Percentiles rank a stretch among this genome's conserved stretches.
These are phyloP conservation scores for Dactylellina sp. DNA, from an alignment of 2,329 filamentous ascomycete genomes.

Conservation along the genomic window DNA sequence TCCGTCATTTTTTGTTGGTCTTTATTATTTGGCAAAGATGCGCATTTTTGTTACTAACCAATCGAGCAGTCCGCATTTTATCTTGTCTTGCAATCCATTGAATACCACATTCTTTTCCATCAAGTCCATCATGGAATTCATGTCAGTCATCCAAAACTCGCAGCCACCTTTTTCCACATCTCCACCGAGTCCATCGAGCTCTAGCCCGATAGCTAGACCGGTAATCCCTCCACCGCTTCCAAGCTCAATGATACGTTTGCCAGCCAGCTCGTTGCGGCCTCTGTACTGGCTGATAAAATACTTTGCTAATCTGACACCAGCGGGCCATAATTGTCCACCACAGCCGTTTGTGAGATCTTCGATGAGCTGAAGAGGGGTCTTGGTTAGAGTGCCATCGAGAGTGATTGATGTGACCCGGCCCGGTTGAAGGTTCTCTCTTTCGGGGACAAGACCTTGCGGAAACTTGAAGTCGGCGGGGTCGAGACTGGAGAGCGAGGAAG, in stretches of 20 bases:
- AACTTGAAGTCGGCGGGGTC: conserved; percentile 52
- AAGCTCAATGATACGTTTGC: conserved; percentile 74
- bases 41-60: conserved; percentile 73
- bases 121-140: conserved; percentile 82
- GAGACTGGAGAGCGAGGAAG: conserved; percentile 51
- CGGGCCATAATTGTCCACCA: conserved; percentile 93
- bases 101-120: conserved; percentile 89
- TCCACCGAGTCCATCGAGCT: conserved; percentile 41
- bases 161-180: conserved; percentile 63
- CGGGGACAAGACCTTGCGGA: conserved; percentile 42
- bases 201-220: conserved; percentile 68
- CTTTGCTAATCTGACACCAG: conserved; percentile 86
- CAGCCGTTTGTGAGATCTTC: conserved; percentile 90
- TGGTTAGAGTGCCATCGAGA: conserved; percentile 79
- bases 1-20: background rate
- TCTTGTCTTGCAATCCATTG: conserved; percentile 75
- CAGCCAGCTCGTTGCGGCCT: conserved; percentile 47
- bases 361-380: conserved; percentile 76
- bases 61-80: conserved; percentile 78
- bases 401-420: conserved; percentile 66
- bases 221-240: conserved; percentile 92
- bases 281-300: conserved; percentile 76
- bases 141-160: conserved; percentile 83
- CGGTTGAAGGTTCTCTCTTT: conserved; percentile 40
- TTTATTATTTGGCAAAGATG: too few species aligned